These are phyloP conservation scores for Conidiobolus incongruus DNA, from an alignment of 371 early-diverging fungal genomes.

Conservation along the genomic window DNA sequence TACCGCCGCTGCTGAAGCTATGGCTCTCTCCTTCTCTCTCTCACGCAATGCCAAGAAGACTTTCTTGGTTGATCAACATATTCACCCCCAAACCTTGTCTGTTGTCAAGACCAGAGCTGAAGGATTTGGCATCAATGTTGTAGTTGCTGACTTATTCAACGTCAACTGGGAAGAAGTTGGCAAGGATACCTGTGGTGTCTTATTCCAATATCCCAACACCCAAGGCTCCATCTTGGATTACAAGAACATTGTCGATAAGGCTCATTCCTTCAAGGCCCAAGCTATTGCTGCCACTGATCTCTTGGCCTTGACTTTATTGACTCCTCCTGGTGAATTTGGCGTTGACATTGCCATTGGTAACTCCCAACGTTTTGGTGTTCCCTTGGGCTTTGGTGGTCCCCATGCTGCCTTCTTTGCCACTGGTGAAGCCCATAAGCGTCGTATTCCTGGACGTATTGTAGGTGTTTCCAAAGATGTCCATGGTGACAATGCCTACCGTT, in stretches of 20 bases:
- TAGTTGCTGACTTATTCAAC: constrained; percentile 51
- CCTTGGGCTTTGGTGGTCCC: constrained; percentile 96
- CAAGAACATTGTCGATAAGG: constrained; percentile 40
- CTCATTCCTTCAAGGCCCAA: constrained; percentile 64
- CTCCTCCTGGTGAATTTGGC: constrained; percentile 85
- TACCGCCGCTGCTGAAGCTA: constrained; percentile 94
- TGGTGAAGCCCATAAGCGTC: constrained; percentile 74
- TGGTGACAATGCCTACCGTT: constrained; percentile 77
- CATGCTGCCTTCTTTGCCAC: constrained; percentile 96
- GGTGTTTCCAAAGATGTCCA: constrained; percentile 83
- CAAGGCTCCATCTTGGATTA: constrained; percentile 67
- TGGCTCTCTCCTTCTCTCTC: constrained; percentile 69
- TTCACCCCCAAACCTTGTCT: constrained; percentile 87
- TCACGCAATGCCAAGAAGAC: constrained; percentile 43
- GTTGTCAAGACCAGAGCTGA: constrained; percentile 82
- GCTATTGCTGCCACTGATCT: constrained; percentile 84
- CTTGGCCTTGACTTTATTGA: constrained; percentile 74
- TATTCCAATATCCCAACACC: constrained; percentile 69
- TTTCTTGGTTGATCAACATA: constrained; percentile 78
- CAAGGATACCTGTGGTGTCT: constrained; percentile 60
- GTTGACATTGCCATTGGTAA: constrained; percentile 92
- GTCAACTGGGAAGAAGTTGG: constrained; percentile 52
- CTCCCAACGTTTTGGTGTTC: constrained; percentile 92
- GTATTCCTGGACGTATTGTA: constrained; percentile 86
- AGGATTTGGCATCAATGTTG: constrained; percentile 50